Base-by-base conservation (phyloP, 495 filamentous ascomycete genomes). In the Aspergillus baeticus region DNA sequence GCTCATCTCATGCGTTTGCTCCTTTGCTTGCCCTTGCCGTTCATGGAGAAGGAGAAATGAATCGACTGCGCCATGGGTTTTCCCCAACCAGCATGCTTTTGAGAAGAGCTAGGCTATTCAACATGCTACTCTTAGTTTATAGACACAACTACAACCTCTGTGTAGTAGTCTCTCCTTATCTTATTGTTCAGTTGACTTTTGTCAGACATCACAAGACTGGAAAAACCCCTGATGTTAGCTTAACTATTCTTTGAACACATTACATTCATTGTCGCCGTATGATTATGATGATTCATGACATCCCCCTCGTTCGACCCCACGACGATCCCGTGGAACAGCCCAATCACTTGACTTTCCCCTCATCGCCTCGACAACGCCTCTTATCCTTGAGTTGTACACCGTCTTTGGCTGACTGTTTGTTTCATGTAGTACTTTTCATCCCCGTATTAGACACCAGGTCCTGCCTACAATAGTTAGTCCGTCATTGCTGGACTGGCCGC, bases 271-370 rank as follows among this genome's bases (percentile, higher is more conserved):
- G 15, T 41, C 17, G 13, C 2, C 14, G 26, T 52, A 15, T 18
- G 26, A 20, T 14, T 42, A 29, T 42, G 21, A 46, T 42, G 36
- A 26, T 42, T 39, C 18, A 31, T 54, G 26, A 29, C 29, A 18
- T 6, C 6, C 14, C n/a, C 22, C 15, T 44, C 47, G 29, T 15
- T 46, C 15, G 48, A 59, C 57, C 50, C 57, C 51, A 37, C 37
- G 38, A 49, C 55, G 51, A 60, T 62, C 55, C 55, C 60, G 54
- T 58, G 55, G 60, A 51, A 51, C 41, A 31, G 22, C 8, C 55
- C 22, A 53, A 62, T 62, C 60, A 62, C 60, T 62, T 62, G 60
- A 62, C 59, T 39, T 51, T 36, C 41, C 49, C 54, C 42, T 54
- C 52, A 49, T 61, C 46, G n/a, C 53, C 33, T 51, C 37, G 17